Base-by-base conservation (phyloP, 2,329 filamentous ascomycete species). In the Colletotrichum sp. region DNA sequence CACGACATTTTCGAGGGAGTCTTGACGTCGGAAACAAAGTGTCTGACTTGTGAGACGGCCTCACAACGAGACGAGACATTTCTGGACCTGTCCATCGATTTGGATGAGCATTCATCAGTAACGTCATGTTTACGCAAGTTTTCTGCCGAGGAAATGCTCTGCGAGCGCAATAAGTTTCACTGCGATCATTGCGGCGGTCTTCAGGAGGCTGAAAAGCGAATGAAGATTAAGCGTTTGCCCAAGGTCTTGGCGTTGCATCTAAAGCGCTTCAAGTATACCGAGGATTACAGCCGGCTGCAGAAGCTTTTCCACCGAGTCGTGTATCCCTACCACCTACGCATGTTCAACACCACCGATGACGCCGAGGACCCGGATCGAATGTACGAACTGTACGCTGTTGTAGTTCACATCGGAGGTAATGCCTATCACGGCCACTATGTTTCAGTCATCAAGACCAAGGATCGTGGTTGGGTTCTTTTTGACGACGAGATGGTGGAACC, bases 401-500 rank as follows among this genome's bases (percentile, higher is more conserved):
- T 99, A 12, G 95, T 99, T 26, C 97, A 99, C 81, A 99, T 99
- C 78, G 97, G 97, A 69, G 96, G 96, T 65, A 98, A 98, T 26
- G 96, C 97, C 6, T 98, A 98, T 82, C 97, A 99, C 82, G 97
- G 97, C 6, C 97, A 99, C 84, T 99, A 99, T 80, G 96, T 99
- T 36, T 96, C 96, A 7, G 97, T 99, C 71, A 96, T 99, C 88
- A 99, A 99, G 86, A 99, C 97, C 1, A 93, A 98, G 81, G 97
- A 99, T 82, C 92, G 95, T 69, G 97, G 97, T 32, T 99, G 97
- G 97, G 87, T 99, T 57, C 87, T 99, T 8, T 99, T 99, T 80
- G 97, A 99, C 80, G 97, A 99, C 81, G 97, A 99, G 86, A 96
- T 99, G 92, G 97, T 99, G 6, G 97, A 99, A 84, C 97, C 97